phyloP scores from a whole-genome alignment of 495 filamentous ascomycete species.

The Penicillium coprophilum region DNA sequence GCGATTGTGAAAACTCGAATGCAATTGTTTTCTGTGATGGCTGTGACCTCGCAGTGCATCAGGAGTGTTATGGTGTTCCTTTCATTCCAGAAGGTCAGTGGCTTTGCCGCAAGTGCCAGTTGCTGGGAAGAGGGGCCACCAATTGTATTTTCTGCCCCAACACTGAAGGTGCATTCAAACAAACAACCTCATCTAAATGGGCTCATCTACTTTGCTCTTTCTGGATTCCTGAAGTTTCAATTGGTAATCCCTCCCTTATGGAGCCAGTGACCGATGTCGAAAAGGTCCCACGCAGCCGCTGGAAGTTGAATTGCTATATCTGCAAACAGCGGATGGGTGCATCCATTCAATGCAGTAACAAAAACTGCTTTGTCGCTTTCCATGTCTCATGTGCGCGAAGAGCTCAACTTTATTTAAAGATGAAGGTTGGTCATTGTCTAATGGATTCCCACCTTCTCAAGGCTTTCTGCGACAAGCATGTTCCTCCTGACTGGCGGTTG shows the following conservation, averaged over 20 bases:
- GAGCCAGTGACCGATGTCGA: constrained; percentile 98
- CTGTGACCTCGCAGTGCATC: constrained; percentile 95
- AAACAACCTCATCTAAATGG: constrained; percentile 93
- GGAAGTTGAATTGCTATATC: constrained; percentile 95
- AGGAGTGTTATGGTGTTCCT: constrained; percentile 98
- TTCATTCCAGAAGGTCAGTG: constrained; percentile 99
- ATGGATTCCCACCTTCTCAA: constrained; percentile 88
- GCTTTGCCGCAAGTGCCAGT: constrained; percentile 95
- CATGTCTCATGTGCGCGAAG: constrained; percentile 94
- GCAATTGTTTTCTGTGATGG: constrained; percentile 99
- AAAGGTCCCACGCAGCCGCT: constrained; percentile 88
- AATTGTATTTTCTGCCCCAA: constrained; percentile 99
- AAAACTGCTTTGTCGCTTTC: constrained; percentile 95
- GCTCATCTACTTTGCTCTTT: constrained; percentile 94
- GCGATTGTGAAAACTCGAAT: constrained; percentile 99
- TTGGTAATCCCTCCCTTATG: constrained; percentile 97
- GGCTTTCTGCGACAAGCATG: constrained; percentile 95
- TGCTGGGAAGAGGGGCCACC: constrained; percentile 87
- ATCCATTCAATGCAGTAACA: constrained; percentile 97
- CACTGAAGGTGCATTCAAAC: constrained; percentile 96
- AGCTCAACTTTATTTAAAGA: constrained; percentile 87
- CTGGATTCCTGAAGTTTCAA: constrained; percentile 95
- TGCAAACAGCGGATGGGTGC: constrained; percentile 97
- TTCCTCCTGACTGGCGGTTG: constrained; percentile 81
- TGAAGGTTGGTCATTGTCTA: constrained; percentile 90